Conservation (phyloP, 177 flowering plant genomes). For the Telopea speciosissima region DNA sequence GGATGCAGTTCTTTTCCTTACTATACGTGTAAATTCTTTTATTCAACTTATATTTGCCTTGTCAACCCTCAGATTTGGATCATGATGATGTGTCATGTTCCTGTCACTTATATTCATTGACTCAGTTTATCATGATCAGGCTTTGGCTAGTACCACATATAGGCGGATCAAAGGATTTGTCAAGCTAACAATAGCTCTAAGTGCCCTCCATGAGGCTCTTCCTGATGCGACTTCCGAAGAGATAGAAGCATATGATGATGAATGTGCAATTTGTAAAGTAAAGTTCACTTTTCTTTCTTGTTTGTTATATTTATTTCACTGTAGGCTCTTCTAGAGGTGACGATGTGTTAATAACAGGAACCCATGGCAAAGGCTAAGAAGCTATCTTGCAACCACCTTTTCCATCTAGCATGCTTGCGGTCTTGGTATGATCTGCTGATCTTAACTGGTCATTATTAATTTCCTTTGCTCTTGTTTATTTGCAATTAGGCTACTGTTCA, state of each 20-base stretch:
- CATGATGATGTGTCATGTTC: not conserved
- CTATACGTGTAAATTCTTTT: conserved; percentile 61
- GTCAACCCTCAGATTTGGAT: not conserved
- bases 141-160: conserved; percentile 68
- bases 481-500: not conserved
- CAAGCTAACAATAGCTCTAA: conserved; percentile 62
- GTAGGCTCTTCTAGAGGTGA: not conserved
- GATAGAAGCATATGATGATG: conserved; percentile 81
- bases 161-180: conserved; percentile 75
- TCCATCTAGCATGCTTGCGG: conserved; percentile 94
- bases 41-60: conserved; percentile 1
- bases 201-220: conserved; percentile 89
- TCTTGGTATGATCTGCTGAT: conserved; percentile 60
- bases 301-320: conserved; percentile 1
- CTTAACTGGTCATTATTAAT: not conserved
- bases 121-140: conserved; percentile 39
- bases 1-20: conserved; percentile 84
- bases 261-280: conserved; percentile 97
- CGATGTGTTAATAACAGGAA: conserved; percentile 48
- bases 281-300: conserved; percentile 9
- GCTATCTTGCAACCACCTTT: conserved; percentile 88
- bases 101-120: conserved; percentile 6
- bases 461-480: conserved; percentile 3
- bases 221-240: conserved; percentile 93
- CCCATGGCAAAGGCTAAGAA: conserved; percentile 98